Base-by-base conservation (phyloP, 2,329 filamentous ascomycete genomes). In the Aspergillus oerlinghausenensis region DNA sequence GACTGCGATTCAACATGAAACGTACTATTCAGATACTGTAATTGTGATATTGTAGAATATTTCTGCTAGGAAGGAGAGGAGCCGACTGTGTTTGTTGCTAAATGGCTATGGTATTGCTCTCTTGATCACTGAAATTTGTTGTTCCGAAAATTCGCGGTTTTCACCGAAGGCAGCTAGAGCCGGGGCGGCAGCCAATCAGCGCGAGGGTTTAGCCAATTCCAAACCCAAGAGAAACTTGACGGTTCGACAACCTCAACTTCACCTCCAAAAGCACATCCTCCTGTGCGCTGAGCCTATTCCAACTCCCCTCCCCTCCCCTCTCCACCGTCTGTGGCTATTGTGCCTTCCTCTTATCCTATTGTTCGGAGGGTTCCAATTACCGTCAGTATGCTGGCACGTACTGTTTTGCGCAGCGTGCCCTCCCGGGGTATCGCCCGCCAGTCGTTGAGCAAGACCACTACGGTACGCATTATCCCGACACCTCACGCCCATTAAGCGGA, bases 301-400 rank as follows among this genome's bases (percentile, higher is more conserved):
- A 60, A 62, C 59, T 55, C 60, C 60, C 57, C 60, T 59, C 66
- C 65, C 63, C 69, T 62, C 62, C 64, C 58, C 63, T 60, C 63
- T 57, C 61, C 60, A 60, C 60, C 65, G 64, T 64, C 65, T 66
- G 61, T 65, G 65, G 67, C 66, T 68, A 65, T 65, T 64, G 64
- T 65, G 61, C 64, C 68, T 66, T 63, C 63, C 65, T 66, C 56
- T 65, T 64, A 64, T 62, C 60, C 64, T 61, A 61, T 70, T 60
- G 65, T 66, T 70, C 65, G 71, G 71, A 73, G 72, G 73, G 70
- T 70, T 50, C 56, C 67, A 64, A 60, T 66, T 66, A 71, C 69
- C 58, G 64, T 67, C 83, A 88, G 78, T 76, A 97, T 97, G 93
- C 87, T 97, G 85, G 89, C 90, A 82, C 89, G 92, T 84, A 91